These are phyloP conservation scores for Tylopilus balloui DNA, from an alignment of 768 basidiomycete genomes.

Conservation along the genomic window DNA sequence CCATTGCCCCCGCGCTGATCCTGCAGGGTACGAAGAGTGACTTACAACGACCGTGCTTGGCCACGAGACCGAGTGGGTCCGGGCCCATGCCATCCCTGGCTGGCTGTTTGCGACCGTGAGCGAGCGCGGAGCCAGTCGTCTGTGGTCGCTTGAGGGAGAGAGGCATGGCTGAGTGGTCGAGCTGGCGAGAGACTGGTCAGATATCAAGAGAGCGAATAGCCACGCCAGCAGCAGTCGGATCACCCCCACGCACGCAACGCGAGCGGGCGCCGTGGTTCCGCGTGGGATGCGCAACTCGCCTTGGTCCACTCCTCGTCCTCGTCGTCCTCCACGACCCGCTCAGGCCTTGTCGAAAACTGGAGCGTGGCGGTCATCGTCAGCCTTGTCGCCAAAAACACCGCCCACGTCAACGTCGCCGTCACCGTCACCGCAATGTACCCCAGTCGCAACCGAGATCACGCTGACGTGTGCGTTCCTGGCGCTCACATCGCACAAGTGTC, in stretches of 20 bases:
- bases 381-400: not conserved
- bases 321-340: not conserved
- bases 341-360: not conserved
- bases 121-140: too few species aligned
- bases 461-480: too few species aligned
- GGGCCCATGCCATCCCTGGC: too few species aligned
- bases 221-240: conserved; percentile 12
- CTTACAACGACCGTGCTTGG: too few species aligned
- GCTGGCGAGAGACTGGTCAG: conserved; percentile 12
- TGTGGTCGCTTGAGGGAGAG: conserved; percentile 3
- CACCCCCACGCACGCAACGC: conserved; percentile 2
- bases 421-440: conserved; percentile 1
- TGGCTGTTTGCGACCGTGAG: too few species aligned
- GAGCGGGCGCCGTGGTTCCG: too few species aligned
- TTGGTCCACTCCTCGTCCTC: conserved; percentile 22
- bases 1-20: too few species aligned
- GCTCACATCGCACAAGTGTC: too few species aligned
- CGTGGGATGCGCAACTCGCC: conserved; percentile 20
- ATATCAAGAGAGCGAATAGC: conserved; percentile 22
- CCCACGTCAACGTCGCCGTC: conserved; percentile 15
- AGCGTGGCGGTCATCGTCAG: not conserved
- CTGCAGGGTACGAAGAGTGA: too few species aligned
- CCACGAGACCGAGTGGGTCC: too few species aligned
- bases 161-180: conserved; percentile 18
- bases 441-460: not conserved